phyloP scores from a whole-genome alignment of 306 rosid genomes.

The Quercus engelmannii region DNA sequence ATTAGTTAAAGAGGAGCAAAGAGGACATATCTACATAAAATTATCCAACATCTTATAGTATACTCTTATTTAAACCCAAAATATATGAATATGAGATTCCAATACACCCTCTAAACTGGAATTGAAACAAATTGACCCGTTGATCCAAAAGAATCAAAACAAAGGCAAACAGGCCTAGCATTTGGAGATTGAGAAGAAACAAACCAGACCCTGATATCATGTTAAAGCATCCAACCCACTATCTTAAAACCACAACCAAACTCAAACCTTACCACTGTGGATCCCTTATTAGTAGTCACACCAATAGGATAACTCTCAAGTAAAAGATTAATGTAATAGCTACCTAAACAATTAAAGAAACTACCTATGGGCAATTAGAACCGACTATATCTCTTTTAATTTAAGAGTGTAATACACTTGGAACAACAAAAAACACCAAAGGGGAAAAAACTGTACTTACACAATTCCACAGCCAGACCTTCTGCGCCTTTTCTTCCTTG shows the following conservation, averaged over 20 bases:
- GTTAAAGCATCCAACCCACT: too few species aligned
- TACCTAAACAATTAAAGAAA: neutral
- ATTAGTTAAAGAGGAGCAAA: neutral
- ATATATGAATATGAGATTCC: too few species aligned
- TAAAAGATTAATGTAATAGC: neutral
- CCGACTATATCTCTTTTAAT: neutral
- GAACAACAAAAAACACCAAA: conserved; percentile 1
- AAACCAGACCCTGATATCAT: too few species aligned
- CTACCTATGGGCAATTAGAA: neutral
- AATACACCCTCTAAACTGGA: too few species aligned
- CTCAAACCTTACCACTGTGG: too few species aligned
- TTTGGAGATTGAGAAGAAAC: too few species aligned
- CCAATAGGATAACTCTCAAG: neutral
- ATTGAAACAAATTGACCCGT: too few species aligned
- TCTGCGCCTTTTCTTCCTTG: conserved; percentile 64
- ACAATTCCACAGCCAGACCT: conserved; percentile 74
- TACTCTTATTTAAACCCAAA: too few species aligned
- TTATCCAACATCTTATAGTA: too few species aligned
- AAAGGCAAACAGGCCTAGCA: too few species aligned
- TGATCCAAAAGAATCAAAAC: too few species aligned
- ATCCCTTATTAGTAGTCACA: neutral
- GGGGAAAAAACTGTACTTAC: conserved; percentile 50
- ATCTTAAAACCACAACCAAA: too few species aligned
- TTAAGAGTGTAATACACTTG: neutral
- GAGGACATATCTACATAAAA: neutral